Base-by-base conservation (phyloP, 176 grass and related monocot genomes). In the Panicum miliaceum region DNA sequence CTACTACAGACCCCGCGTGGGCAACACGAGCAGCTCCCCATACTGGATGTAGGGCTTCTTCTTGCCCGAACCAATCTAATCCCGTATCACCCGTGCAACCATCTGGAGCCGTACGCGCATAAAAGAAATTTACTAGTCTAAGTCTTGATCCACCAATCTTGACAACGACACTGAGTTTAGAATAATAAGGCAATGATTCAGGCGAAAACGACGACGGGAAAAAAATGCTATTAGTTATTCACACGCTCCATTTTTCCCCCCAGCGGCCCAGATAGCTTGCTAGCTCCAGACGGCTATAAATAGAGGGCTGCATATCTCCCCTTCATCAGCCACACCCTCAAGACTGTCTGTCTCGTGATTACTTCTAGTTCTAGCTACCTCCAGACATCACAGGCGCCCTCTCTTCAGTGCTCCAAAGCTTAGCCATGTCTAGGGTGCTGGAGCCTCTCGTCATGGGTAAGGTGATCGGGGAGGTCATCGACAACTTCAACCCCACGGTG, bases 391-490 rank as follows among this genome's bases (percentile, higher is more conserved):
- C 12, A 13, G 20, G 5, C 29, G 4, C 58, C n/a, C 10, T 57
- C 10, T 57, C 61, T 79, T 53, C 42, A 72, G 35, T 3, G 7
- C 16, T 71, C 53, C 70, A 81, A 81, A 81, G 78, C 20, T 71
- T 79, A 83, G n/a, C 73, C 70, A 98, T 98, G 96, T 81, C 93
- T 53, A 96, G 89, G 86, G 67, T 61, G 41, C 41, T 90, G 76
- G 93, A 98, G 37, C 93, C 96, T 76, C 94, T 98, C 41, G 23
- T 92, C 15, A 86, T 95, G 9, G 93, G 96, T 14, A 93, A 88
- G 71, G 96, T 99, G 86, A 96, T 99, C 64, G 96, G 96, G 54
- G 96, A 99, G 52, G 96, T 99, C 71, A 80, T 99, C 50, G 96
- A 99, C 68, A 87, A 90, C 59, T 99, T 96, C 86, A 90, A 26